phyloP scores from a whole-genome alignment of 2,329 filamentous ascomycete genomes.

The Cylindrodendrum hubeiense region DNA sequence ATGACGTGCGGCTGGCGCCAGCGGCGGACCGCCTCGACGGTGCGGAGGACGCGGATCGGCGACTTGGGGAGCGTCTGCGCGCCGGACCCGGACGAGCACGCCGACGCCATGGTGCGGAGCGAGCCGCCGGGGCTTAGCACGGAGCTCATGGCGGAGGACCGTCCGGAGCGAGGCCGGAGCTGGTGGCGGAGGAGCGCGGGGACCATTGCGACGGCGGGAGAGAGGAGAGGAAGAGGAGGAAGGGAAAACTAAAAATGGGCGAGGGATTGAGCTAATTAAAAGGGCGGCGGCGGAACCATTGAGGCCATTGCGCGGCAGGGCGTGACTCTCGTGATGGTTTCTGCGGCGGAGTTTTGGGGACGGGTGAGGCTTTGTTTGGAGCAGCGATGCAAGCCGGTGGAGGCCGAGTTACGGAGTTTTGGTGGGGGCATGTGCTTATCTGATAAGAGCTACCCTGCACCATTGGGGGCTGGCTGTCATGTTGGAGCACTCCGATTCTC shows the following conservation, averaged over 20 bases:
- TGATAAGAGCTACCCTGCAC: constrained; percentile 26
- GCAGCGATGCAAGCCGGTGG: constrained; percentile 8
- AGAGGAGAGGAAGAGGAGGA: neutral
- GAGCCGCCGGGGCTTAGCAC: constrained; percentile 20
- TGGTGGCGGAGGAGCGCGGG: constrained; percentile 26
- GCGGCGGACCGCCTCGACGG: constrained; percentile 77
- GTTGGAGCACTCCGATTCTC: neutral
- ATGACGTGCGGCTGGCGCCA: constrained; percentile 76
- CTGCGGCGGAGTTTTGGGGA: constrained; percentile 62
- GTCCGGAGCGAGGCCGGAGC: constrained; percentile 34
- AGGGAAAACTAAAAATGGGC: neutral
- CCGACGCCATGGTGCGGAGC: constrained; percentile 38
- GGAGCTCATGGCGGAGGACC: constrained; percentile 8
- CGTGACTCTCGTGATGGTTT: constrained; percentile 57
- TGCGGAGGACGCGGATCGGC: constrained; percentile 79
- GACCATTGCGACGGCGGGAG: constrained; percentile 28
- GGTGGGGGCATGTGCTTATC: constrained; percentile 27
- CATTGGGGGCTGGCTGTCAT: neutral
- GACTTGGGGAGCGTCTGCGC: constrained; percentile 64
- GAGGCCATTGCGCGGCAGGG: constrained; percentile 42
- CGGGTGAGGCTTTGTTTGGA: constrained; percentile 30
- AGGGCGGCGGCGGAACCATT: constrained; percentile 45
- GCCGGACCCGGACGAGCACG: constrained; percentile 35
- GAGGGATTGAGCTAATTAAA: constrained; percentile 5
- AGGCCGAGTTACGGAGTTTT: constrained; percentile 17